phyloP scores from a whole-genome alignment of 495 filamentous ascomycete species.

The Penicillium nucicola region DNA sequence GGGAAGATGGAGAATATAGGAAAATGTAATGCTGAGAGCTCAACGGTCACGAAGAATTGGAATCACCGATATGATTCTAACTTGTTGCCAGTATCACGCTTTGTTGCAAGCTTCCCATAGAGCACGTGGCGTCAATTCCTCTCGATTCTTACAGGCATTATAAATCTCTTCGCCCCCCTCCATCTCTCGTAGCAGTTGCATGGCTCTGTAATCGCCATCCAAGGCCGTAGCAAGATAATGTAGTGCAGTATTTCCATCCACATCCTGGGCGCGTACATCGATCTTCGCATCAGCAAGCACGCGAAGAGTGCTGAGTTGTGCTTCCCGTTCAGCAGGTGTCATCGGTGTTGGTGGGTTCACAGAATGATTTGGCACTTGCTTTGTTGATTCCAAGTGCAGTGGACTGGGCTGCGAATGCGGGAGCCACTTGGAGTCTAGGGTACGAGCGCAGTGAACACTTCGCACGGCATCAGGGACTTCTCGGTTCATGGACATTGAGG shows the following conservation, averaged over 20 bases:
- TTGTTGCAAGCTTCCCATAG: not conserved
- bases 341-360: not conserved
- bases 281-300: not conserved
- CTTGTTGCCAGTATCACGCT: too few species aligned
- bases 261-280: not conserved
- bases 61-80: too few species aligned
- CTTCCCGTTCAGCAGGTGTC: not conserved
- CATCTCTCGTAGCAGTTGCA: not conserved
- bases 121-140: not conserved
- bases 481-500: not conserved
- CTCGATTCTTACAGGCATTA: not conserved
- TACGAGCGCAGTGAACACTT: not conserved
- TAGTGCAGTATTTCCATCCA: not conserved
- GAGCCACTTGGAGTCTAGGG: not conserved
- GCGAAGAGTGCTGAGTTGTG: not conserved
- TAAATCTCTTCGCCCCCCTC: not conserved
- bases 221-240: not conserved
- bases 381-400: not conserved
- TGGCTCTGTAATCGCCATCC: not conserved
- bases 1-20: too few species aligned
- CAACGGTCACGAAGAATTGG: too few species aligned
- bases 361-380: not conserved
- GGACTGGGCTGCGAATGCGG: not conserved
- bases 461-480: not conserved
- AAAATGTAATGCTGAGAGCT: too few species aligned